Evolutionary conservation across 768 basidiomycete species (phyloP).

Genomic region (Tricholomella constricta): DNA sequence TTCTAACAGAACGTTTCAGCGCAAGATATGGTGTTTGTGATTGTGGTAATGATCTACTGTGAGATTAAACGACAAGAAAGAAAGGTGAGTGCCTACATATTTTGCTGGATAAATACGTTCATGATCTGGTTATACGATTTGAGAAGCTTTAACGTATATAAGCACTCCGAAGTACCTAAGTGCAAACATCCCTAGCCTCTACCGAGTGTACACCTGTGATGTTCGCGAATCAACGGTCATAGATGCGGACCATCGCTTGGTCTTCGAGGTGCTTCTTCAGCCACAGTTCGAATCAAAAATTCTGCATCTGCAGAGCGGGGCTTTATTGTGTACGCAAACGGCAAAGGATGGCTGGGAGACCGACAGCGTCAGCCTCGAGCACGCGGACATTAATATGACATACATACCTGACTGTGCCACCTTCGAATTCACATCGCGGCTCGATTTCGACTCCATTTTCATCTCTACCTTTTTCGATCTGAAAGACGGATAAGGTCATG

Average conservation of each 20-base stretch:
- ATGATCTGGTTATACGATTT: too few species aligned
- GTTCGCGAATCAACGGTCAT: too few species aligned
- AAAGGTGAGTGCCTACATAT: not conserved
- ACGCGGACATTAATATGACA: not conserved
- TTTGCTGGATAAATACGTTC: too few species aligned
- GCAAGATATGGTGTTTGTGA: constrained; percentile 15
- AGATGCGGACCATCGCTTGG: constrained; percentile 22
- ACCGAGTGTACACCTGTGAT: too few species aligned
- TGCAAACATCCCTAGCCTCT: too few species aligned
- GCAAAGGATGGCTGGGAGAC: constrained; percentile 23
- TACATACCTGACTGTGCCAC: constrained; percentile 16
- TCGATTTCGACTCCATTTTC: constrained; percentile 29
- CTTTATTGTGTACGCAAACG: constrained; percentile 23
- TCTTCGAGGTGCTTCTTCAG: constrained; percentile 15
- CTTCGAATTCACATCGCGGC: constrained; percentile 32
- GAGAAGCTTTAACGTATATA: too few species aligned
- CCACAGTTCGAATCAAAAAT: constrained; percentile 18
- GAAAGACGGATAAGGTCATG: constrained; percentile 29
- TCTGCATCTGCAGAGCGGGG: constrained; percentile 23
- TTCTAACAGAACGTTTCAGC: constrained; percentile 5
- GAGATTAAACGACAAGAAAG: constrained; percentile 14
- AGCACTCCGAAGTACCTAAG: too few species aligned
- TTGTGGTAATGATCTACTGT: constrained; percentile 15
- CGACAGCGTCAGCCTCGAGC: not conserved
- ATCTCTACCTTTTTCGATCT: constrained; percentile 22